A percentile compares a stretch with the other conserved stretches of the same genome.
Conservation (phyloP, 768 basidiomycete species). For the Kwoniella mangroviensis region DNA sequence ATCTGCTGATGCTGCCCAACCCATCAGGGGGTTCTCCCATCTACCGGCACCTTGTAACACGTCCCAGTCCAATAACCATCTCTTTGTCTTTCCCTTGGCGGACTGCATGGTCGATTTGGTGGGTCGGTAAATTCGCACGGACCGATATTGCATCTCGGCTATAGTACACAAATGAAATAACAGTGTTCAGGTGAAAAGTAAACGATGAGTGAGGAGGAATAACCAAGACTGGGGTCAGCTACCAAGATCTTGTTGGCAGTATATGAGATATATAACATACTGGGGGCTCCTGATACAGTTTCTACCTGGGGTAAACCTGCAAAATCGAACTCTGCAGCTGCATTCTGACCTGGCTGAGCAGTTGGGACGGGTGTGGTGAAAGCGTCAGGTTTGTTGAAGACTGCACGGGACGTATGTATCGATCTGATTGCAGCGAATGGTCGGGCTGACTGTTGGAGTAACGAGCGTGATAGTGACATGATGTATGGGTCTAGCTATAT, state of each 20-base stretch:
- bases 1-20: constrained; percentile 95
- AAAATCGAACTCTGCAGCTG: constrained; percentile 18
- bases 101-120: constrained; percentile 95
- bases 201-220: too few relatives aligned
- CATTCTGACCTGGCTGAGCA: constrained; percentile 13
- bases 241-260: not conserved
- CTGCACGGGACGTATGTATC: constrained; percentile 15
- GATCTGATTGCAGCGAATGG: constrained; percentile 10
- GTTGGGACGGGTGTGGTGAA: constrained; percentile 16
- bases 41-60: constrained; percentile 83
- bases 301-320: constrained; percentile 63
- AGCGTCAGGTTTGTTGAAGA: constrained; percentile 12
- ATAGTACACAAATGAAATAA: not conserved
- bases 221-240: too few relatives aligned
- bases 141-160: constrained; percentile 84
- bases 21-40: constrained; percentile 99
- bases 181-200: too few relatives aligned
- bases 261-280: constrained; percentile 61
- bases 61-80: constrained; percentile 96
- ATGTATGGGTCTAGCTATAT: not conserved
- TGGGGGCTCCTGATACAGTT: constrained; percentile 80
- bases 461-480: constrained; percentile 16
- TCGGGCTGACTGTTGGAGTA: constrained; percentile 8
- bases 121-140: constrained; percentile 89
- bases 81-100: constrained; percentile 77